A percentile compares a stretch with the other conserved stretches of the same genome.
Conservation (phyloP, 495 filamentous ascomycete species). For the Aspergillus asperescens region DNA sequence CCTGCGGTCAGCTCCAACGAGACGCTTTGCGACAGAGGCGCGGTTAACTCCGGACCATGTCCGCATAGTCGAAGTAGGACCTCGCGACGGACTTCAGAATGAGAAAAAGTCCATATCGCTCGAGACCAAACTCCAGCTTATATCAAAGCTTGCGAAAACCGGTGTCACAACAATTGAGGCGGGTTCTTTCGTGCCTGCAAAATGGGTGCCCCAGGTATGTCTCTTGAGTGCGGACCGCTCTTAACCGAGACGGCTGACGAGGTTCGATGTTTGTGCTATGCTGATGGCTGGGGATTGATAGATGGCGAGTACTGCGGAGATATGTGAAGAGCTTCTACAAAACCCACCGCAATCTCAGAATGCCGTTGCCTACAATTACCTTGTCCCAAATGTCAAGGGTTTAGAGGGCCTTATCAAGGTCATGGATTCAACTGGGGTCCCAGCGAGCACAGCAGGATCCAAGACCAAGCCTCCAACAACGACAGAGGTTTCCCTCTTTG, state of each 20-base stretch:
- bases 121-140: conserved; percentile 79
- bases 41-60: conserved; percentile 50
- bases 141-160: conserved; percentile 73
- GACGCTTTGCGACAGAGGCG: conserved; percentile 42
- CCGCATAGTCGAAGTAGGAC: conserved; percentile 85
- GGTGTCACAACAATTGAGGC: conserved; percentile 87
- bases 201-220: conserved; percentile 94
- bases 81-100: conserved; percentile 92
- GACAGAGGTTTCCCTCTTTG: conserved; percentile 85
- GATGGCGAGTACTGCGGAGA: conserved; percentile 89
- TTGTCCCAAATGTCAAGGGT: conserved; percentile 84
- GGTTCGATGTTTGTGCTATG: not conserved
- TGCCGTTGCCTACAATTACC: conserved; percentile 84
- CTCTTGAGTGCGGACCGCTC: not conserved
- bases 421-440: conserved; percentile 36
- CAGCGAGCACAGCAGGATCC: conserved; percentile 37
- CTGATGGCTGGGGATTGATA: conserved; percentile 29
- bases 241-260: not conserved
- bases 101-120: conserved; percentile 79
- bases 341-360: conserved; percentile 51
- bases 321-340: conserved; percentile 67
- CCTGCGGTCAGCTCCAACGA: conserved; percentile 24
- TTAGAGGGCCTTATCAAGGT: conserved; percentile 53
- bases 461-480: conserved; percentile 30
- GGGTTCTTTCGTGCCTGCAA: conserved; percentile 89